phyloP scores from a whole-genome alignment of 805 yeast species.

The Candida ficus region DNA sequence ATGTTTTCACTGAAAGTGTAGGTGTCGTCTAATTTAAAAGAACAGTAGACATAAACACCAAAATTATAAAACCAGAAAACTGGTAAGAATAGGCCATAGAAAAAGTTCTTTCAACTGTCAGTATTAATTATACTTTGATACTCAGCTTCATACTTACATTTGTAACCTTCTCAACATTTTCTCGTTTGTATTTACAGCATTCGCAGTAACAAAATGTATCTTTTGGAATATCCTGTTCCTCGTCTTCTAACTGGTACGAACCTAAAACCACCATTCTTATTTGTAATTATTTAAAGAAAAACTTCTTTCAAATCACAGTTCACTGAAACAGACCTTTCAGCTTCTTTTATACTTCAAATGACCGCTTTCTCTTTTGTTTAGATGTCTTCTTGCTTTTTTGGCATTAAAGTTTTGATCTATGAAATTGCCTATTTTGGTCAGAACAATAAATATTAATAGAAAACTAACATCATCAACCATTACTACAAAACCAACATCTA shows the following conservation, averaged over 20 bases:
- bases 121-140: too few relatives aligned
- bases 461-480: too few relatives aligned
- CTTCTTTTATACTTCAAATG: too few relatives aligned
- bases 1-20: constrained; percentile 18
- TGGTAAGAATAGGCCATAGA: constrained; percentile 17
- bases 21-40: not conserved
- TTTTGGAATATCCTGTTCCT: constrained; percentile 5
- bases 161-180: constrained; percentile 6
- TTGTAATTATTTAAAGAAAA: too few relatives aligned
- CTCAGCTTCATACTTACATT: constrained; percentile 20
- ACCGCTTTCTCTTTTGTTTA: too few relatives aligned
- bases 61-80: constrained; percentile 20
- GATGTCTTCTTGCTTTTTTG: not conserved
- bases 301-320: too few relatives aligned
- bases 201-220: constrained; percentile 21
- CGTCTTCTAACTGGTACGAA: not conserved
- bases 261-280: not conserved
- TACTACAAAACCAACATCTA: not conserved
- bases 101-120: constrained; percentile 17
- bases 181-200: constrained; percentile 15
- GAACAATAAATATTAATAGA: constrained; percentile 18
- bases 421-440: constrained; percentile 16
- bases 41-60: constrained; percentile 5
- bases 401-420: not conserved
- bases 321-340: too few relatives aligned